Conservation (phyloP, 2,329 filamentous ascomycete genomes). For the Dactylellina cionopaga region DNA sequence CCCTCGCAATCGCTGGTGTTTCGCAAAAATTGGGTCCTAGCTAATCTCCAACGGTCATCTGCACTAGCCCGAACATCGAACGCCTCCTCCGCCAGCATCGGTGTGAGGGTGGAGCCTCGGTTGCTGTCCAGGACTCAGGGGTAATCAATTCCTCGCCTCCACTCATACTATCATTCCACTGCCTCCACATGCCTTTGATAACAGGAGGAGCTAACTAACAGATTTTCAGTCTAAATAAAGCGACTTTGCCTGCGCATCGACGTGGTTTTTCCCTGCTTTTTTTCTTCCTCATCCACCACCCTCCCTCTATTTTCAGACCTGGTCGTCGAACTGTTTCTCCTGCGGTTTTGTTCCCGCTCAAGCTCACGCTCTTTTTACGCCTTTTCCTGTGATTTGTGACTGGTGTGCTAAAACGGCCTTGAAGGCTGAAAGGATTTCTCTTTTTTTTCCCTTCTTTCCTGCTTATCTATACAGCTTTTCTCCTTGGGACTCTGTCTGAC, state of each 20-base stretch:
- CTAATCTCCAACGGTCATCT: too few species aligned
- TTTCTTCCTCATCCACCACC: background rate
- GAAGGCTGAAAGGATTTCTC: slow-evolving; percentile 28
- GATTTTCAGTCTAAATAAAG: slow-evolving; percentile 52
- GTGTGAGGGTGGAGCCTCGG: slow-evolving; percentile 1
- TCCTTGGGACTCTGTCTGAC: background rate
- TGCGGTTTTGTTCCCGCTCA: slow-evolving; percentile 18
- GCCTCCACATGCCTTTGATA: too few species aligned
- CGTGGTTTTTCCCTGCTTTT: slow-evolving; percentile 22
- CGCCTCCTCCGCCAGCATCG: slow-evolving; percentile 1
- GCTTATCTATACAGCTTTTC: background rate
- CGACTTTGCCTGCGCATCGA: slow-evolving; percentile 38
- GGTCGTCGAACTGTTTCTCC: slow-evolving; percentile 1
- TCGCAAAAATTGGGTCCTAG: slow-evolving; percentile 17
- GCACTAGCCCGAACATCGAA: background rate
- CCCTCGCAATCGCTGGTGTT: slow-evolving; percentile 9
- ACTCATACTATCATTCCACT: slow-evolving; percentile 17
- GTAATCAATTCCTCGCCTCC: slow-evolving; percentile 33
- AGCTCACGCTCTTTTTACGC: slow-evolving; percentile 30
- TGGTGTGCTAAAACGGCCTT: slow-evolving; percentile 29
- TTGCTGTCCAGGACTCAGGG: slow-evolving; percentile 21
- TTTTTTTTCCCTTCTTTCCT: background rate
- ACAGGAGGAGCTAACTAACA: too few species aligned
- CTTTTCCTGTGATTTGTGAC: background rate
- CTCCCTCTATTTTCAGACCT: slow-evolving; percentile 8